Conservation (phyloP, 768 basidiomycete genomes). For the Clitopilus hobsonii region DNA sequence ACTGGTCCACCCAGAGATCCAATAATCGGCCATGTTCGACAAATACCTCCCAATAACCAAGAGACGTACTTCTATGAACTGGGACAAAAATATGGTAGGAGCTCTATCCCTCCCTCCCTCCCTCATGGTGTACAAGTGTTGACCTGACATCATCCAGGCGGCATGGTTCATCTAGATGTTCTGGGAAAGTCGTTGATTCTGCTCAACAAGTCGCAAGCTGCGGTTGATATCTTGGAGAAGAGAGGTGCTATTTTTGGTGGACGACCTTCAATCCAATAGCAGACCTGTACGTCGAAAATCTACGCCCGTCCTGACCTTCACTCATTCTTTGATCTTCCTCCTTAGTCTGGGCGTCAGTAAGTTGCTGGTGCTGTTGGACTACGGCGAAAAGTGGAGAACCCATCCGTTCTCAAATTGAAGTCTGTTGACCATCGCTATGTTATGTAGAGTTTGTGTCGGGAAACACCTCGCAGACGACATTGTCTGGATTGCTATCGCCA, state of each 20-base stretch:
- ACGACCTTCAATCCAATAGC: conserved; percentile 19
- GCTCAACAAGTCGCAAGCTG: conserved; percentile 29
- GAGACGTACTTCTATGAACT: conserved; percentile 20
- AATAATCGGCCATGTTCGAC: conserved; percentile 28
- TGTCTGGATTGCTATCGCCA: no score
- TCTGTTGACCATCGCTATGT: no score
- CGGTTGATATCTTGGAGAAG: conserved; percentile 36
- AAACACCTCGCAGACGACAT: no score
- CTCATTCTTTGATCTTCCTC: not conserved
- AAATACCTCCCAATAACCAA: conserved; percentile 20
- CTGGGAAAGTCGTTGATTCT: conserved; percentile 17
- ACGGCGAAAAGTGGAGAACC: conserved; percentile 18
- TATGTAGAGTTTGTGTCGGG: no score
- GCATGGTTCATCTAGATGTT: conserved; percentile 13
- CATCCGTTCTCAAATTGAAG: no score
- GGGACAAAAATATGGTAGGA: conserved; percentile 26
- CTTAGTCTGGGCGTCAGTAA: not conserved
- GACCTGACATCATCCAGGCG: no score
- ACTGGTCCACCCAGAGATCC: conserved; percentile 29
- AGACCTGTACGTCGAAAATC: conserved; percentile 10
- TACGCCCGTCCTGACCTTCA: not conserved
- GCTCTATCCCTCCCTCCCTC: no score
- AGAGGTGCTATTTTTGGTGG: conserved; percentile 31
- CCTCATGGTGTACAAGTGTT: no score
- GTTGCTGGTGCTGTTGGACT: conserved; percentile 8